phyloP scores from a whole-genome alignment of 805 yeast genomes.

The Candida verbasci region DNA sequence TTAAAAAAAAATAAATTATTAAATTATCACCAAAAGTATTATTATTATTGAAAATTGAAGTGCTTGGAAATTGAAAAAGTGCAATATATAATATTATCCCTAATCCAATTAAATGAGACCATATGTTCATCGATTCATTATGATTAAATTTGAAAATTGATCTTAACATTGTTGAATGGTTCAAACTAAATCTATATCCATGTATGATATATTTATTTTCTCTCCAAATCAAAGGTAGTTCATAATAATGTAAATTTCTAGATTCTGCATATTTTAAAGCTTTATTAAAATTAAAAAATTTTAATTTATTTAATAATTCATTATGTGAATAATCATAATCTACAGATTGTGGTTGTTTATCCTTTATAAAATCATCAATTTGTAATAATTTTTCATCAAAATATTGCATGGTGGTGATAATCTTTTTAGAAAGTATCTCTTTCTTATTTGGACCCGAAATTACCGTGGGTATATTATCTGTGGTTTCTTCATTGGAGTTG shows the following conservation, averaged over 20 bases:
- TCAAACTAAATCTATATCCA: conserved; percentile 80
- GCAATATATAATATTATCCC: conserved; percentile 52
- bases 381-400: conserved; percentile 38
- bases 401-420: conserved; percentile 38
- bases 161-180: conserved; percentile 54
- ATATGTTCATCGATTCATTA: conserved; percentile 87
- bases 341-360: conserved; percentile 25
- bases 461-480: conserved; percentile 3
- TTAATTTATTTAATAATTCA: conserved; percentile 28
- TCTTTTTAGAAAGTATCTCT: conserved; percentile 31
- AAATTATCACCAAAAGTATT: conserved; percentile 42
- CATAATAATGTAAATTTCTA: conserved; percentile 65
- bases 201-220: conserved; percentile 80
- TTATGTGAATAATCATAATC: conserved; percentile 18
- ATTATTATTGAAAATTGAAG: conserved; percentile 42
- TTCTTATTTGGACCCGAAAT: conserved; percentile 7
- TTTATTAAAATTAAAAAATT: conserved; percentile 36
- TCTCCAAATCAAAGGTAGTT: conserved; percentile 88
- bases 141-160: conserved; percentile 61
- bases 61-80: conserved; percentile 57
- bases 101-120: conserved; percentile 85
- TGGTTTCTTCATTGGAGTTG: conserved; percentile 14
- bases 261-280: conserved; percentile 28
- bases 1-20: conserved; percentile 59
- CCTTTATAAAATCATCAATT: conserved; percentile 34